Conservation (phyloP, 2,329 filamentous ascomycete species). For the Cercospora zeae-maydis region DNA sequence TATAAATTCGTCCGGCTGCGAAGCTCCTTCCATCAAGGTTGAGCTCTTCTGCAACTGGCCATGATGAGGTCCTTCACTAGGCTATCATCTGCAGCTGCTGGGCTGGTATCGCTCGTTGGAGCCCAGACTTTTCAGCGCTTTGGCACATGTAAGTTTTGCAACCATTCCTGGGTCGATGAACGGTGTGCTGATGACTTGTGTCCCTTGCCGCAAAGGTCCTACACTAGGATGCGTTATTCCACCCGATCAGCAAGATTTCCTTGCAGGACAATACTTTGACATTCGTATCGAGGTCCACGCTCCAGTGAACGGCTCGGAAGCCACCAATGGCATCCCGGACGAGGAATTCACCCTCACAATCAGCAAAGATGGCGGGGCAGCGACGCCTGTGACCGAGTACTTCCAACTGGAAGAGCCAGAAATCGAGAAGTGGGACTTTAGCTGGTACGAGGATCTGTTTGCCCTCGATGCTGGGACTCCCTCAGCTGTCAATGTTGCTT, state of each 20-base stretch:
- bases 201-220: slow-evolving; percentile 54
- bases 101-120: slow-evolving; percentile 18
- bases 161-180: neutral
- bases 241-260: slow-evolving; percentile 69
- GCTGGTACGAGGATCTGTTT: slow-evolving; percentile 81
- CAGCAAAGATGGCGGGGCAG: slow-evolving; percentile 56
- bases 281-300: slow-evolving; percentile 71
- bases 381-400: slow-evolving; percentile 59
- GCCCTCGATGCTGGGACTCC: slow-evolving; percentile 66
- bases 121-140: slow-evolving; percentile 56
- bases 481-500: slow-evolving; percentile 73
- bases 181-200: slow-evolving; percentile 48
- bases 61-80: slow-evolving; percentile 16
- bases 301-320: slow-evolving; percentile 67
- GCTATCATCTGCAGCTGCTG: slow-evolving; percentile 14
- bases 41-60: slow-evolving; percentile 10
- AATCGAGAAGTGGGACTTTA: slow-evolving; percentile 77
- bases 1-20: neutral
- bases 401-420: slow-evolving; percentile 68
- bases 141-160: slow-evolving; percentile 44
- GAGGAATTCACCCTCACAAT: slow-evolving; percentile 73
- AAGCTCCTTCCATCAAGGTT: slow-evolving; percentile 21
- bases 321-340: slow-evolving; percentile 64
- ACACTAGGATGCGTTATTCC: slow-evolving; percentile 55
- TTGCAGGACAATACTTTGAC: slow-evolving; percentile 80